Conservation (phyloP, 2,329 filamentous ascomycete genomes). For the Teratosphaeria viscida region DNA sequence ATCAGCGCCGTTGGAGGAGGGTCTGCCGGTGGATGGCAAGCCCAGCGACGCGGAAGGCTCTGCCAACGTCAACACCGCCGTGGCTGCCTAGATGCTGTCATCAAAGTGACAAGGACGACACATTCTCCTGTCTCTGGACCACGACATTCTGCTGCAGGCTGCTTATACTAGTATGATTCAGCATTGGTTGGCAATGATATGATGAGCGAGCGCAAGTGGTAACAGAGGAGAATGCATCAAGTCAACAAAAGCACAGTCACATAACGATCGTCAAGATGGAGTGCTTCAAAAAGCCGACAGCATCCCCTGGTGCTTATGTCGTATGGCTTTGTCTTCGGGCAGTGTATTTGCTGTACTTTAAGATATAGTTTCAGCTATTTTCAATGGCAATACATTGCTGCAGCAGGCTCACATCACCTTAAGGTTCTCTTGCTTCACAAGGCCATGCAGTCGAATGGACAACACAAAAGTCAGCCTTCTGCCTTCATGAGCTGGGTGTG, state of each 20-base stretch:
- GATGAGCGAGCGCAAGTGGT: neutral
- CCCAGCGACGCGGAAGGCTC: slow-evolving; percentile 27
- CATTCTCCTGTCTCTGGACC: neutral
- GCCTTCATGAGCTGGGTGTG: neutral
- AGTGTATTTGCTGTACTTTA: neutral
- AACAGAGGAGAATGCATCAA: neutral
- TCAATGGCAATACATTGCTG: neutral
- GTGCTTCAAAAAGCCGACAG: neutral
- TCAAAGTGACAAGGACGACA: neutral
- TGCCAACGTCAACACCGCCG: slow-evolving; percentile 21
- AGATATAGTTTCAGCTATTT: neutral
- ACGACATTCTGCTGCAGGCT: neutral
- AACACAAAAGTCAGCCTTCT: neutral
- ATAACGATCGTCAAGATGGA: neutral
- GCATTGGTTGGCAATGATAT: neutral
- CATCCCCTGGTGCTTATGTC: neutral
- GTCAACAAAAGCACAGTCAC: neutral
- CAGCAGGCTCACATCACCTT: neutral
- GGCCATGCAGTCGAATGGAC: neutral
- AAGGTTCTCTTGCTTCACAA: neutral
- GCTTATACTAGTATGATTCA: neutral
- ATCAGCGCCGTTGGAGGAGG: slow-evolving; percentile 36
- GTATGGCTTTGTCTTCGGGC: neutral
- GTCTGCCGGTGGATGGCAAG: slow-evolving; percentile 19
- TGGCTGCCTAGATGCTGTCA: slow-evolving; percentile 9